Base-by-base conservation (phyloP, 2,329 filamentous ascomycete species). In the Ceratocystis huliohia region DNA sequence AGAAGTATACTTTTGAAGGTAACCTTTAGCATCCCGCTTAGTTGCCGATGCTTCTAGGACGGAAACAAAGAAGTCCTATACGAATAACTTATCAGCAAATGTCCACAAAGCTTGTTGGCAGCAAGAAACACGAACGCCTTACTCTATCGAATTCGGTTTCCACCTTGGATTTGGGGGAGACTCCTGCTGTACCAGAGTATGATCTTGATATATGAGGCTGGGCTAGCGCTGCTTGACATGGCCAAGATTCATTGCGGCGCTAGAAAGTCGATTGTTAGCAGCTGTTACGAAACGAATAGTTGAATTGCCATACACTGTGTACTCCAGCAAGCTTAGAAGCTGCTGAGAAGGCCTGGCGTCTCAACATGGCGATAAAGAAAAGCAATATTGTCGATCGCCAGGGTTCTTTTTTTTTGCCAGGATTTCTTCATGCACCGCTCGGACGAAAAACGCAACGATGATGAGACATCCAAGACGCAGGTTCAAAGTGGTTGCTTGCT, bases 11-110 rank as follows among this genome's bases (percentile, higher is more conserved):
- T 91, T 92, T 71, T 94, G 88, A 17, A 99, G 81, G 73, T 96
- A 99, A 46, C 89, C 86, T 75, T 89, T 92, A 61, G 92, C 91
- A 77, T 99, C 94, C 71, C 94, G 86, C 76, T 92, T 96, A 0
- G 93, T 96, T 5, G 92, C 89, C 10, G 91, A 91, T 20, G 92
- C 91, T 72, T 89, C 90, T 41, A 99, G 80, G 2, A 97, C 84
- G 17, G 91, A 92, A 41, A 95, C 81, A 71, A 96, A 87, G 72
- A 96, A 88, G 73, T 96, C 90, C 87, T 91, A 70, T 28, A 20
- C 61, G 5, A 25, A 45, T 57, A 56, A 62, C 57, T 33, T 20
- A n/a, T 20, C 13, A 22, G 48, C 22, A 5, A 25, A n/a, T 22
- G 22, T 48, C 57, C 17, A 13, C 3, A 10, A 22, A 8, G 37